Percentiles rank a stretch among this genome's conserved stretches.
Conservation (phyloP, 2,329 filamentous ascomycete species). For the Apiospora marii region DNA sequence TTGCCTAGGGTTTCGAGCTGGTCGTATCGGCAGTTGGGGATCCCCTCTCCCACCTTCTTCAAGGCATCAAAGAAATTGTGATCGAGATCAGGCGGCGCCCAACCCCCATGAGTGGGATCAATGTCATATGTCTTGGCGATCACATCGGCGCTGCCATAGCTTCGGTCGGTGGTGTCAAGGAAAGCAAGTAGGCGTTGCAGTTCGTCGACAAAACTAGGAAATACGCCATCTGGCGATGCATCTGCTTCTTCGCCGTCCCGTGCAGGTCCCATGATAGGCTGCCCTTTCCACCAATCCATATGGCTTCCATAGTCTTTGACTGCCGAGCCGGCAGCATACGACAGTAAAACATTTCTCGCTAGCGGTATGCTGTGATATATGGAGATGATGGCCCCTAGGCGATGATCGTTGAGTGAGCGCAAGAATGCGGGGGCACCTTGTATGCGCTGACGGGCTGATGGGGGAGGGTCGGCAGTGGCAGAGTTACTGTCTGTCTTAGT, state of each 20-base stretch:
- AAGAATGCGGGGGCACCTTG: constrained; percentile 60
- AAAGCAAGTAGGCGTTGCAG: constrained; percentile 70
- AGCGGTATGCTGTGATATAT: constrained; percentile 68
- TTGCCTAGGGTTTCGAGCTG: constrained; percentile 1
- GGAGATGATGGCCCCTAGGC: constrained; percentile 62
- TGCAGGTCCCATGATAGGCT: constrained; percentile 51
- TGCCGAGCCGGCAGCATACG: constrained; percentile 44
- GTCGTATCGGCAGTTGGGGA: not conserved
- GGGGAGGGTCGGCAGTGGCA: constrained; percentile 43
- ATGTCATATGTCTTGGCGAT: constrained; percentile 50
- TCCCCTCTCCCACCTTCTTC: constrained; percentile 27
- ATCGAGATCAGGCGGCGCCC: constrained; percentile 54
- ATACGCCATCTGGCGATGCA: constrained; percentile 38
- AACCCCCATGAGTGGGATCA: constrained; percentile 37
- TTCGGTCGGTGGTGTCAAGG: constrained; percentile 66
- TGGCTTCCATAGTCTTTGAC: constrained; percentile 61
- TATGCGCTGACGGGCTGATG: constrained; percentile 54
- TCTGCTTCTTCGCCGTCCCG: constrained; percentile 33
- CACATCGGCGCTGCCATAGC: constrained; percentile 63
- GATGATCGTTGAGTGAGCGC: constrained; percentile 35
- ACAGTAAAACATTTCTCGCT: constrained; percentile 59
- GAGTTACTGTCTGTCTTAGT: constrained; percentile 39
- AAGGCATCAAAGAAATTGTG: constrained; percentile 47
- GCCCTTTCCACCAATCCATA: constrained; percentile 68
- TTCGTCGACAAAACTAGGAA: constrained; percentile 57